Evolutionary conservation across 768 basidiomycete genomes (phyloP).

Genomic region (Boletus huronensis): DNA sequence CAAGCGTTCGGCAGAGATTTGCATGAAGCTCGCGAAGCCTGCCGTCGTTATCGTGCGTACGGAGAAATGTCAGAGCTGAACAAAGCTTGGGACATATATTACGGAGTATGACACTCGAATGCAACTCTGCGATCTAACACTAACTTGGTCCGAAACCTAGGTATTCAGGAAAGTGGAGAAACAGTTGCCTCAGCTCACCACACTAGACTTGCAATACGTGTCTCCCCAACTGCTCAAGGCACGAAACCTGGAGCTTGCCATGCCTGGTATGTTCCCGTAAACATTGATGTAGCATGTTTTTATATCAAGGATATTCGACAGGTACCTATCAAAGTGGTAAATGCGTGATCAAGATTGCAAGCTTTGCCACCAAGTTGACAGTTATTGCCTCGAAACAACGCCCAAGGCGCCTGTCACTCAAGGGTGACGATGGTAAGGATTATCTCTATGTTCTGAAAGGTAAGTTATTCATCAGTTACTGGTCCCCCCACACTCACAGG

Average conservation of each 20-base stretch:
- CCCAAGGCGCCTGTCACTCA: constrained; percentile 81
- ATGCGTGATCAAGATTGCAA: constrained; percentile 73
- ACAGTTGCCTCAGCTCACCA: constrained; percentile 82
- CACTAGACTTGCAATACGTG: constrained; percentile 94
- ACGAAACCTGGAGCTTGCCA: constrained; percentile 88
- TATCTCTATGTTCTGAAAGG: constrained; percentile 93
- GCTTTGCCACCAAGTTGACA: constrained; percentile 84
- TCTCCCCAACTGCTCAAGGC: constrained; percentile 89
- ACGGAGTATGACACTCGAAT: constrained; percentile 55
- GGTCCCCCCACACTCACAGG: background rate
- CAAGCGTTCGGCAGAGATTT: constrained; percentile 94
- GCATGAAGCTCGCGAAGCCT: constrained; percentile 88
- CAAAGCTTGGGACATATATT: constrained; percentile 99
- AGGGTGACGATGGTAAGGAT: constrained; percentile 89
- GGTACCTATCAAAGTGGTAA: constrained; percentile 92
- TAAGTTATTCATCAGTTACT: constrained; percentile 19
- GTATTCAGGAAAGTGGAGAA: constrained; percentile 97
- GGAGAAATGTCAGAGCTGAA: constrained; percentile 89
- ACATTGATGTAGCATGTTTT: background rate
- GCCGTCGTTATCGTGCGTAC: constrained; percentile 78
- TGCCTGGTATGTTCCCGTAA: constrained; percentile 63
- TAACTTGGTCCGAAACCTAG: constrained; percentile 36
- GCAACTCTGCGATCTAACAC: background rate
- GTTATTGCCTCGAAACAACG: constrained; percentile 98
- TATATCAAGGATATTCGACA: constrained; percentile 24